Conservation (phyloP, 2,329 filamentous ascomycete species). For the Hypoxylon sp. region DNA sequence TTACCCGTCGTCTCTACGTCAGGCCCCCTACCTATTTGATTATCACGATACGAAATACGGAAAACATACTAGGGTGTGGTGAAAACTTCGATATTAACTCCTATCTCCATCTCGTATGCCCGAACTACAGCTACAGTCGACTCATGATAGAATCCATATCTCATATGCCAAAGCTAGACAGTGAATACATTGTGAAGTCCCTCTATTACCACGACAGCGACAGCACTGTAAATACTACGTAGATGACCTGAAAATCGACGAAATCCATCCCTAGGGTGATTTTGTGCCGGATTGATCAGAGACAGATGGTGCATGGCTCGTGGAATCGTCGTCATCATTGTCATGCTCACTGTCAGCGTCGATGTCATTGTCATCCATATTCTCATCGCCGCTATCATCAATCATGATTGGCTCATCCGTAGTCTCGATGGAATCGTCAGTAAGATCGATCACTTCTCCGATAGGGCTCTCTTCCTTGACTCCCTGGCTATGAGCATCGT, state of each 20-base stretch:
- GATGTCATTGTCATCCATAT: background rate
- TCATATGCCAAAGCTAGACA: background rate
- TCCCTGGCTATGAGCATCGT: background rate
- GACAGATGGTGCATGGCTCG: background rate
- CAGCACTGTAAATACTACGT: background rate
- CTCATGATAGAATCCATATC: background rate
- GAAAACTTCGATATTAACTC: conserved; percentile 8
- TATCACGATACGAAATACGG: background rate
- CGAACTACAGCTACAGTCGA: background rate
- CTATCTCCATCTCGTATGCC: conserved; percentile 1
- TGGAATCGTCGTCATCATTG: background rate
- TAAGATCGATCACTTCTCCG: background rate
- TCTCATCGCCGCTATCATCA: background rate
- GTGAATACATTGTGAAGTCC: background rate
- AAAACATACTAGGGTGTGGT: background rate
- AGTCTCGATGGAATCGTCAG: background rate
- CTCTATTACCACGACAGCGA: background rate
- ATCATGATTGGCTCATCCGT: background rate
- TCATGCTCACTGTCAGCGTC: background rate
- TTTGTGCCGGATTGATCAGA: background rate
- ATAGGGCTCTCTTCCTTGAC: background rate
- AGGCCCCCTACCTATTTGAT: no score
- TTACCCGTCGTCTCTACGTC: no score
- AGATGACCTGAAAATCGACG: background rate
- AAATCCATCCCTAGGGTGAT: background rate